Evolutionary conservation across 441 rosid species (phyloP).

Genomic region (Manihot esculenta): DNA sequence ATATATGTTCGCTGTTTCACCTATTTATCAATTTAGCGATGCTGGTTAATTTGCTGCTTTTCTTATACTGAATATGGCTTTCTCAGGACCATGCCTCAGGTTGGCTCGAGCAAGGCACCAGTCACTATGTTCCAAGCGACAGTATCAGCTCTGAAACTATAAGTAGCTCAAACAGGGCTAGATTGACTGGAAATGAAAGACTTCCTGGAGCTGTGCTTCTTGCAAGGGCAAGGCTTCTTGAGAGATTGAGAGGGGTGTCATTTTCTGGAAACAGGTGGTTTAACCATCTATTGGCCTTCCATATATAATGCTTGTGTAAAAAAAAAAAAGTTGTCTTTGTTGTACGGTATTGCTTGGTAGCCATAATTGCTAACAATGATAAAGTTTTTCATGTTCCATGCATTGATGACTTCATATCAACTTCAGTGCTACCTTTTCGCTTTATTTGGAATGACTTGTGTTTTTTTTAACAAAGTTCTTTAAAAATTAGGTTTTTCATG

Average conservation of each 20-base stretch:
- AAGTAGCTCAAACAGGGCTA: conserved; percentile 37
- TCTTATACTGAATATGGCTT: conserved; percentile 14
- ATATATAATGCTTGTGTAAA: neutral
- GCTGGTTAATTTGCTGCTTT: neutral
- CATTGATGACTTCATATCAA: neutral
- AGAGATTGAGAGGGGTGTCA: conserved; percentile 80
- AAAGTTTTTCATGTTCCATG: neutral
- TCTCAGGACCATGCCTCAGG: conserved; percentile 51
- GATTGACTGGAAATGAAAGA: conserved; percentile 50
- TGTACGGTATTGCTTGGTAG: neutral
- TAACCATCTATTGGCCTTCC: neutral
- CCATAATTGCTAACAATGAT: neutral
- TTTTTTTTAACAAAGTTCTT: too few species aligned
- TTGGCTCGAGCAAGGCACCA: conserved; percentile 40
- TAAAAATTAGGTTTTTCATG: too few species aligned
- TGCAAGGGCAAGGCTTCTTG: conserved; percentile 87
- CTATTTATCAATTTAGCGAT: neutral
- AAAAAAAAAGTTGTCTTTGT: neutral
- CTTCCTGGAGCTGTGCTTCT: conserved; percentile 91
- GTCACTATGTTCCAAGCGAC: conserved; percentile 38
- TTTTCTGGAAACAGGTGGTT: conserved; percentile 61
- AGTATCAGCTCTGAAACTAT: conserved; percentile 34
- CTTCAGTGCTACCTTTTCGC: neutral
- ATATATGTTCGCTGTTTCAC: neutral
- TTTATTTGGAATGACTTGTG: too few species aligned